phyloP scores from a whole-genome alignment of 1,284 basidiomycete genomes.

The Irpex sp. region DNA sequence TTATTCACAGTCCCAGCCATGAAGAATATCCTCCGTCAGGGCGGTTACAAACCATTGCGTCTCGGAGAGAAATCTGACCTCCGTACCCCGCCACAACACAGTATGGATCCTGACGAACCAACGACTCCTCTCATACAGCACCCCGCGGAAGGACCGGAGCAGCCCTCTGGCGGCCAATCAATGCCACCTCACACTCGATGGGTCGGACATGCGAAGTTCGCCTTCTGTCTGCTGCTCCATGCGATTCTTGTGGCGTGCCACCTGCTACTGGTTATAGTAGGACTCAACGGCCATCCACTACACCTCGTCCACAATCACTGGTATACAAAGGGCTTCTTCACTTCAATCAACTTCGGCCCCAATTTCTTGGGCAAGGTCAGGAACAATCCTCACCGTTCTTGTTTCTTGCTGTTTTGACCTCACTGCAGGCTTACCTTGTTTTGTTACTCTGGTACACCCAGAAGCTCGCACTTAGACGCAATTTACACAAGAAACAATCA shows the following conservation, averaged over 20 bases:
- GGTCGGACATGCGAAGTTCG: neutral
- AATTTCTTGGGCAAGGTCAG: neutral
- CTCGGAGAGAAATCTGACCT: too few relatives aligned
- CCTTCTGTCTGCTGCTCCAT: neutral
- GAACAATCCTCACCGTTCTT: too few relatives aligned
- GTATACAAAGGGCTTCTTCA: neutral
- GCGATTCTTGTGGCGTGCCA: neutral
- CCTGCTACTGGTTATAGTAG: neutral
- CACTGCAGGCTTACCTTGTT: constrained; percentile 6
- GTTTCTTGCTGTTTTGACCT: neutral
- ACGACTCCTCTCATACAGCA: too few relatives aligned
- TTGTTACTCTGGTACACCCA: constrained; percentile 9
- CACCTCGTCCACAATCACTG: neutral
- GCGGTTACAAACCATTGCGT: too few relatives aligned
- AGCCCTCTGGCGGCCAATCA: neutral
- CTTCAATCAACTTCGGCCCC: neutral
- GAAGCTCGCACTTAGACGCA: constrained; percentile 7
- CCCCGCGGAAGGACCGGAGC: too few relatives aligned
- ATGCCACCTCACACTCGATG: neutral
- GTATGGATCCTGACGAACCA: too few relatives aligned
- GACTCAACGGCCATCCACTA: neutral
- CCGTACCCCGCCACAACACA: too few relatives aligned
- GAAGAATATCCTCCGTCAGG: too few relatives aligned
- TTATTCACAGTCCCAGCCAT: too few relatives aligned
- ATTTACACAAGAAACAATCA: constrained; percentile 7